Evolutionary conservation across 2,329 filamentous ascomycete genomes (phyloP), one percentile per base, ranked within the genome.

Genomic region (Ophiocordyceps camponoti-leonardi): DNA sequence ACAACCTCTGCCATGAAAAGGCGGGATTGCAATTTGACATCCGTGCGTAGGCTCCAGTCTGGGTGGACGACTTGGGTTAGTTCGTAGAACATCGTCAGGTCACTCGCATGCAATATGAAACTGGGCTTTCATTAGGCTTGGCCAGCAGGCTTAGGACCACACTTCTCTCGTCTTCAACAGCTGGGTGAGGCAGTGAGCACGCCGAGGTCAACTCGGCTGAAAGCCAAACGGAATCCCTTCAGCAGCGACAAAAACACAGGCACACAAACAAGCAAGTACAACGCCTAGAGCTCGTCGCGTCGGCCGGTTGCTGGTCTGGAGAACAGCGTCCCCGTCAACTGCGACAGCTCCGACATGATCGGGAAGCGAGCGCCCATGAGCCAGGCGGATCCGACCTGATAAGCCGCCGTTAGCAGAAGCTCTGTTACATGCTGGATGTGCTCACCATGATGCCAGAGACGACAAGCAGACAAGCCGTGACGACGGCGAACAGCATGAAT

Each of bases 21-120:
- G 79, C 81, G 77, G 77, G 72, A 83, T 90, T 92, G 88, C 79
- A 95, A 94, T 94, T 94, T 94, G 87, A 95, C 87, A 94, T 94
- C 85, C 83, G 85, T 94, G 88, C 88, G 90, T 28, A 28, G 26
- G 26, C 26, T 28, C 26, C 5, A 10, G 26, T 8, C 26, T 28
- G 11, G 22, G 22, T 23, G 6, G 10, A 28, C 11, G 7, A 28
- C 7, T 6, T 4, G 26, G 5, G 11, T 28, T 28, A 28, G 35
- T 37, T 28, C n/a, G n/a, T 12, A 43, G n/a, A 8, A 28, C 26
- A 11, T 23, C 26, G 26, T 28, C 10, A 11, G 11, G 26, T 11
- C 26, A 28, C 26, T 28, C 7, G 26, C 26, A 8, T 28, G 26
- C 26, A 28, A 28, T 2, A 28, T 28, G 26, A 10, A 28, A 28